Evolutionary conservation across 1,284 basidiomycete genomes (phyloP).

Genomic region (Singerocomus rubriflavus): DNA sequence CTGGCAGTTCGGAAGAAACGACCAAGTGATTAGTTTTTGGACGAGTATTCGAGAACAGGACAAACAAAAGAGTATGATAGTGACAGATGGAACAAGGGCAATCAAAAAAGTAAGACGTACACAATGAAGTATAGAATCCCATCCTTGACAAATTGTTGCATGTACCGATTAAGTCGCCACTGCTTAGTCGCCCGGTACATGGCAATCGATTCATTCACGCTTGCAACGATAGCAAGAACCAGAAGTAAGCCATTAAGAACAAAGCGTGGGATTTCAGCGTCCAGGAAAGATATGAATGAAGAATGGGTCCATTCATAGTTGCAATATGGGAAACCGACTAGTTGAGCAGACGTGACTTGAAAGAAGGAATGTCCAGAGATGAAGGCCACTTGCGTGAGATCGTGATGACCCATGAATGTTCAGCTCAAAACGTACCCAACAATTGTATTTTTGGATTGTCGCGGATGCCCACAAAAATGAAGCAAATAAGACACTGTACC

Average conservation of each 20-base stretch:
- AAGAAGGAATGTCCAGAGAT: not conserved
- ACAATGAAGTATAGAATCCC: not conserved
- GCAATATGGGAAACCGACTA: not conserved
- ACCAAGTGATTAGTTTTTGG: not conserved
- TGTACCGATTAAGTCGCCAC: not conserved
- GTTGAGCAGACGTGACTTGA: not conserved
- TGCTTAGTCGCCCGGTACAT: not conserved
- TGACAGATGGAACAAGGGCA: too few relatives aligned
- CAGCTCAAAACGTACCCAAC: not conserved
- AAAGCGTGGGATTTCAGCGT: not conserved
- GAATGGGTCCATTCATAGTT: too few relatives aligned
- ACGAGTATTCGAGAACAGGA: not conserved
- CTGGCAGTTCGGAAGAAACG: not conserved
- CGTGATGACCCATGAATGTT: too few relatives aligned
- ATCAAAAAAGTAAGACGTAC: not conserved
- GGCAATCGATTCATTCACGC: not conserved
- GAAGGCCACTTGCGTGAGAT: not conserved
- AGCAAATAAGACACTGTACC: not conserved
- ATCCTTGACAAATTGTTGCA: not conserved
- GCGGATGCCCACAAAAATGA: not conserved
- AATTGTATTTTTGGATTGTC: not conserved
- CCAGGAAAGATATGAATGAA: fast-evolving
- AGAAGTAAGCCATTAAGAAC: not conserved
- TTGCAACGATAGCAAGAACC: not conserved
- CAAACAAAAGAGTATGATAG: not conserved